Conservation (phyloP, 352 stramenopile genomes). For the Phytophthora syringae region DNA sequence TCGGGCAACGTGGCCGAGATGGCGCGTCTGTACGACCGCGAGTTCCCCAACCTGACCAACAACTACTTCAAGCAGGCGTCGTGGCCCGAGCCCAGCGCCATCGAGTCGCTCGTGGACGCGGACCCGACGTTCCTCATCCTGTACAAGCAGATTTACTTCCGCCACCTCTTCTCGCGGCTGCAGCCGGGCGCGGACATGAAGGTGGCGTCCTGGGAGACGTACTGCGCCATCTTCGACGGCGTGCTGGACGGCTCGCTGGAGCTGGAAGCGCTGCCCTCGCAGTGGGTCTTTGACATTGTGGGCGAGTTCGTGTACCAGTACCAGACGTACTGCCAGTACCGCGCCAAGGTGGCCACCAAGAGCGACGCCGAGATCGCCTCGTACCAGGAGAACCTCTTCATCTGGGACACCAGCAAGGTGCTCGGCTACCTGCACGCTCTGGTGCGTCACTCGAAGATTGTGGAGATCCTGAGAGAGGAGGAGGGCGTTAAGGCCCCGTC, state of each 20-base stretch:
- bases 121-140: slow-evolving; percentile 94
- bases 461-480: slow-evolving; percentile 82
- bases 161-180: slow-evolving; percentile 95
- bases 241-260: slow-evolving; percentile 88
- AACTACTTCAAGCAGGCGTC: slow-evolving; percentile 96
- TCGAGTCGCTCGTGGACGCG: slow-evolving; percentile 84
- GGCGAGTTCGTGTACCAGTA: slow-evolving; percentile 99
- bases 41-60: slow-evolving; percentile 88
- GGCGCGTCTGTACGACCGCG: slow-evolving; percentile 87
- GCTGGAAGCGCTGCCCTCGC: slow-evolving; percentile 89
- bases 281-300: slow-evolving; percentile 99
- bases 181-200: slow-evolving; percentile 91
- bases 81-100: slow-evolving; percentile 93
- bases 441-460: slow-evolving; percentile 92
- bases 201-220: slow-evolving; percentile 93
- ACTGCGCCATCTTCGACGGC: slow-evolving; percentile 95
- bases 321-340: slow-evolving; percentile 98
- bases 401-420: slow-evolving; percentile 96
- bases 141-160: slow-evolving; percentile 97
- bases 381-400: slow-evolving; percentile 85
- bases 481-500: slow-evolving; percentile 53
- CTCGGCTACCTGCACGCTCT: slow-evolving; percentile 96
- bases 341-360: slow-evolving; percentile 83
- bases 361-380: slow-evolving; percentile 59
- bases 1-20: slow-evolving; percentile 85